Conservation (phyloP, 192 early-diverging fungal genomes). For the Piromyces sp. region DNA sequence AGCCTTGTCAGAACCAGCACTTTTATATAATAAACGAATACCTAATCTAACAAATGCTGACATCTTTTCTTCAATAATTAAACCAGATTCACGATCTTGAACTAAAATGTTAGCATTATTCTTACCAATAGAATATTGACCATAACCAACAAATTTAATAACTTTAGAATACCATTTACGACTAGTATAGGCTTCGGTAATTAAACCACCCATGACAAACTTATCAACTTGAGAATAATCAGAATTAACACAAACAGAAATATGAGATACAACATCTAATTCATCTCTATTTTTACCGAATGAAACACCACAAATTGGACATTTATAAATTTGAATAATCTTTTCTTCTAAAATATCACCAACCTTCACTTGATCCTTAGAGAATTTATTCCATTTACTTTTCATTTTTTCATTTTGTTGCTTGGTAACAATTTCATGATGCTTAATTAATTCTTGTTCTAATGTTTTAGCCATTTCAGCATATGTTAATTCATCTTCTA, state of each 20-base stretch:
- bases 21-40: conserved; percentile 61
- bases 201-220: conserved; percentile 55
- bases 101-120: conserved; percentile 60
- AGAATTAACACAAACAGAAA: conserved; percentile 49
- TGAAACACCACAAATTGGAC: conserved; percentile 51
- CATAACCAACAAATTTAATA: conserved; percentile 44
- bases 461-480: conserved; percentile 40
- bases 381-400: background rate
- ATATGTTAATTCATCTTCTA: conserved; percentile 40
- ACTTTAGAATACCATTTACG: conserved; percentile 49
- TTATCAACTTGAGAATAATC: conserved; percentile 49
- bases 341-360: conserved; percentile 24
- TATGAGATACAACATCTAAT: conserved; percentile 58
- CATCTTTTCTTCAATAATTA: conserved; percentile 59
- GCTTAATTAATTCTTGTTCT: conserved; percentile 22
- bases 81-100: conserved; percentile 48
- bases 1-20: conserved; percentile 15
- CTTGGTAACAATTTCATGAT: conserved; percentile 2
- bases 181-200: conserved; percentile 55
- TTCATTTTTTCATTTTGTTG: background rate
- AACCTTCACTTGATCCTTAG: conserved; percentile 2
- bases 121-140: conserved; percentile 35
- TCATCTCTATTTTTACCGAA: conserved; percentile 22
- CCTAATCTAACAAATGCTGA: conserved; percentile 56
- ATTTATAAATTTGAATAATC: conserved; percentile 40